These are phyloP conservation scores for Phyllosticta citribraziliensis DNA, from an alignment of 2,329 filamentous ascomycete genomes.

Conservation along the genomic window DNA sequence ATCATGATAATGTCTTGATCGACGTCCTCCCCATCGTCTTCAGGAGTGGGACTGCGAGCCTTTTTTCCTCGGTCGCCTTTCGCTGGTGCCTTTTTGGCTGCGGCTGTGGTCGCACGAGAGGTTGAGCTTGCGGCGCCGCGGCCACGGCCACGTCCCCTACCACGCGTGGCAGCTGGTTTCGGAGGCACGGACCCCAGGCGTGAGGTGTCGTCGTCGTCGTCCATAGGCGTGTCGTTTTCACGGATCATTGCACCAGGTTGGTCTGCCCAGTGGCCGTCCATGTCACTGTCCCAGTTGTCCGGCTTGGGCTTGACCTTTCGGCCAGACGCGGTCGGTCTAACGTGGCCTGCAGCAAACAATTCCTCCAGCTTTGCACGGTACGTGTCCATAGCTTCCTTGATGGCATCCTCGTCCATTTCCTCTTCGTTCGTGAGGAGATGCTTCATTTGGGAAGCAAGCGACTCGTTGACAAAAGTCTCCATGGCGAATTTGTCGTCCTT, in stretches of 20 bases:
- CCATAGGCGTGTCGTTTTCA: slow-evolving; percentile 39
- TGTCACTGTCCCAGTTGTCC: slow-evolving; percentile 76
- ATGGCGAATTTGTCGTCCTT: slow-evolving; percentile 94
- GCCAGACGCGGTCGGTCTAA: slow-evolving; percentile 45
- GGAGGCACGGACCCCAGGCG: slow-evolving; percentile 21
- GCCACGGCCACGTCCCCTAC: slow-evolving; percentile 32
- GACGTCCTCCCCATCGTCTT: slow-evolving; percentile 28
- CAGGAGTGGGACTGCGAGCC: slow-evolving; percentile 28
- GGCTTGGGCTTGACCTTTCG: slow-evolving; percentile 64
- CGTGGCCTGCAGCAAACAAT: slow-evolving; percentile 55
- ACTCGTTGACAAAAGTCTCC: slow-evolving; percentile 40
- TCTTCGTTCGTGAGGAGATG: slow-evolving; percentile 25
- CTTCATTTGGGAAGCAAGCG: slow-evolving; percentile 33
- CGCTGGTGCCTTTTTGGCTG: slow-evolving; percentile 26
- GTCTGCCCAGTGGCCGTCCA: slow-evolving; percentile 79
- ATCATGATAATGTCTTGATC: slow-evolving; percentile 31
- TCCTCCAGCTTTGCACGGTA: slow-evolving; percentile 62
- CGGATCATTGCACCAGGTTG: slow-evolving; percentile 56
- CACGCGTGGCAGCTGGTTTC: slow-evolving; percentile 33
- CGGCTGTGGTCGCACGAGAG: slow-evolving; percentile 20
- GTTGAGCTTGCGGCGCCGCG: slow-evolving; percentile 29
- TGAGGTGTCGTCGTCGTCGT: slow-evolving; percentile 20
- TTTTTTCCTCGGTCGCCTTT: slow-evolving; percentile 31
- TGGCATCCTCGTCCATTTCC: slow-evolving; percentile 57
- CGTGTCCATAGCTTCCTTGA: slow-evolving; percentile 64